Base-by-base conservation (phyloP, 768 basidiomycete species). In the Panus rudis region DNA sequence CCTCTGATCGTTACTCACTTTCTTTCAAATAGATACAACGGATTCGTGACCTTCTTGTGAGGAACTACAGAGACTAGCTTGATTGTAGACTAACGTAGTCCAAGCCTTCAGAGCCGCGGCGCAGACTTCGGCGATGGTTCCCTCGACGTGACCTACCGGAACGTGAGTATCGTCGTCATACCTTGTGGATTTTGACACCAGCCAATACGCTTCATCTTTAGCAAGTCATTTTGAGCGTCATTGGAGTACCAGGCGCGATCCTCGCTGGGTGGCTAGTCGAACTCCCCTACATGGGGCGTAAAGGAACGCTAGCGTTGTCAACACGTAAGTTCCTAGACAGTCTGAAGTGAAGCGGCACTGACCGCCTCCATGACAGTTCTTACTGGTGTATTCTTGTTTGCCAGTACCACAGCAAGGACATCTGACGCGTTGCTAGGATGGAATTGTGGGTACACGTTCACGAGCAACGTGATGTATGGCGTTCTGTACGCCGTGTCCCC, bases 71-170 rank as follows among this genome's bases (percentile, higher is more conserved):
- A 25, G 44, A 10, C 6, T 21, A 30, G 17, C 21, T 20, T 10
- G 38, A 20, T 8, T 16, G 11, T 39, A 38, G 11, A 27, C 20
- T 27, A 41, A 1, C 4, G 14, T 27, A 31, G 51, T 47, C 39
- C 40, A 51, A 83, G 81, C 56, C 72, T 86, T 23, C 61, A 72
- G 16, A 79, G 65, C n/a, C 70, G 81, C 33, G 85, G 84, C 6
- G 76, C 80, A 0, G 60, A 76, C 39, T 83, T 84, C 41, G 84
- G 84, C 2, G 83, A 85, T 45, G 72, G 77, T 0, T 82, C 80
- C 4, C 59, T 78, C 3, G 76, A 83, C 51, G 81, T 79, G 51
- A 84, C 83, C 1, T 88, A 88, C 51, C 76, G 84, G 16, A 87
- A 87, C 45, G 80, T 80, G 51, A 6, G 69, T 42, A 5, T 21